These are phyloP conservation scores for Coemansia sp. DNA, from an alignment of 192 early-diverging fungal genomes.

Conservation along the genomic window DNA sequence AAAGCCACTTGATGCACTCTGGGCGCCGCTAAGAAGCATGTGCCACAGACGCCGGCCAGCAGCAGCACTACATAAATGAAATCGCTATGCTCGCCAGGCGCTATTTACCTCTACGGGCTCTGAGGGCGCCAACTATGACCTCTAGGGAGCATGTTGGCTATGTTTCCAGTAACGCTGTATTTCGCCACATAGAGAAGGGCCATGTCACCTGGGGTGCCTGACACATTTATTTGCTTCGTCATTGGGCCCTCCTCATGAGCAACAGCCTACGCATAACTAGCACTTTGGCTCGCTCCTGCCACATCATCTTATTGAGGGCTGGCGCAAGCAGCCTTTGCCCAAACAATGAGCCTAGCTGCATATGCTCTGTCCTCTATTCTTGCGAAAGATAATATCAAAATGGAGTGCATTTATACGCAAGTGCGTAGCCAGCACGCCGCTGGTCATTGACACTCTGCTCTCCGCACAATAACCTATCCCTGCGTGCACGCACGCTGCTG, in stretches of 20 bases:
- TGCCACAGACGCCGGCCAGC: conserved; percentile 1
- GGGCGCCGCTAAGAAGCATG: neutral
- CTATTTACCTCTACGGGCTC: neutral
- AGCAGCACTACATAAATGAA: conserved; percentile 6
- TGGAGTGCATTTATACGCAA: neutral
- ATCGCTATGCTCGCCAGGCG: neutral
- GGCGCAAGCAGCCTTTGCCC: neutral
- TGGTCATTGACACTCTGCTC: neutral
- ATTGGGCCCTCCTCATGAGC: neutral
- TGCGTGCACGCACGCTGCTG: neutral
- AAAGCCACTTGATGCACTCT: conserved; percentile 5
- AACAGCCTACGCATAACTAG: neutral
- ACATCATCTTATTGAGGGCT: neutral
- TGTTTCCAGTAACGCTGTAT: conserved; percentile 3
- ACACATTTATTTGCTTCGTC: neutral
- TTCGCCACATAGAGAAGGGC: neutral
- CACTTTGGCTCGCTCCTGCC: neutral
- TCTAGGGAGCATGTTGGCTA: neutral
- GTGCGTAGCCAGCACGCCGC: neutral
- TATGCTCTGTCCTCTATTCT: neutral
- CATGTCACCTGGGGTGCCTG: neutral
- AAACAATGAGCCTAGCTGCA: neutral
- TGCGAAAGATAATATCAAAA: neutral
- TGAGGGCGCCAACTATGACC: neutral
- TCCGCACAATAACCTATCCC: neutral